Conservation (phyloP, 176 grass and related monocot genomes). For the Raddia guianensis region DNA sequence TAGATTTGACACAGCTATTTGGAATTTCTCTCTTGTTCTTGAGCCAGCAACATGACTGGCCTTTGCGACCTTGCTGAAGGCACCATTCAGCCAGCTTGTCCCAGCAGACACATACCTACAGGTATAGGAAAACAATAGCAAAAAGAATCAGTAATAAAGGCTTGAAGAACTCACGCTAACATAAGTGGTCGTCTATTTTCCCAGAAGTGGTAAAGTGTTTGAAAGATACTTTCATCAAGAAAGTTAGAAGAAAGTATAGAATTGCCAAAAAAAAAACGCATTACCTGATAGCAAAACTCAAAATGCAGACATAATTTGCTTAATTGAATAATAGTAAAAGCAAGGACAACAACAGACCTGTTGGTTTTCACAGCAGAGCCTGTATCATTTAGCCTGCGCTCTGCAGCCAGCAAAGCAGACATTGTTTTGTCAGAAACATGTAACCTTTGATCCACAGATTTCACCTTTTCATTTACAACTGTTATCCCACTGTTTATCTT, state of each 20-base stretch:
- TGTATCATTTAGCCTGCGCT: slow-evolving; percentile 90
- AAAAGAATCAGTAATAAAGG: slow-evolving; percentile 37
- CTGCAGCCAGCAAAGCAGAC: slow-evolving; percentile 78
- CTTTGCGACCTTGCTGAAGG: slow-evolving; percentile 81
- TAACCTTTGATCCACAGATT: slow-evolving; percentile 82
- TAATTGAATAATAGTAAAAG: slow-evolving; percentile 17
- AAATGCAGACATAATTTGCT: slow-evolving; percentile 18
- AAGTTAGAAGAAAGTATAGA: background rate
- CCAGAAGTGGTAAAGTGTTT: background rate
- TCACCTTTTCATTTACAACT: slow-evolving; percentile 94
- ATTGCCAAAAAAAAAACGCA: background rate
- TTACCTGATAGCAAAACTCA: slow-evolving; percentile 26
- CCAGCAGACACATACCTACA: slow-evolving; percentile 95
- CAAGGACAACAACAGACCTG: slow-evolving; percentile 56
- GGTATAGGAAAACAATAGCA: slow-evolving; percentile 9
- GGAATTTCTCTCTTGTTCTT: slow-evolving; percentile 97
- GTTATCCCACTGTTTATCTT: slow-evolving; percentile 85
- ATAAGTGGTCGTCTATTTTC: background rate
- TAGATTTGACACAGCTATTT: slow-evolving; percentile 85
- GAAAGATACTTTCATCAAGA: background rate
- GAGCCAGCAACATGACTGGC: slow-evolving; percentile 79
- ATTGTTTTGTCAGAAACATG: slow-evolving; percentile 96
- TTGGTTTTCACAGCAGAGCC: slow-evolving; percentile 91
- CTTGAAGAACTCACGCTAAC: background rate
- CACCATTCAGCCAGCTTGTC: slow-evolving; percentile 92